Percentiles rank a stretch among this genome's conserved stretches.
These are phyloP conservation scores for Penicillium sp. DNA, from an alignment of 2,329 filamentous ascomycete species.

Conservation along the genomic window DNA sequence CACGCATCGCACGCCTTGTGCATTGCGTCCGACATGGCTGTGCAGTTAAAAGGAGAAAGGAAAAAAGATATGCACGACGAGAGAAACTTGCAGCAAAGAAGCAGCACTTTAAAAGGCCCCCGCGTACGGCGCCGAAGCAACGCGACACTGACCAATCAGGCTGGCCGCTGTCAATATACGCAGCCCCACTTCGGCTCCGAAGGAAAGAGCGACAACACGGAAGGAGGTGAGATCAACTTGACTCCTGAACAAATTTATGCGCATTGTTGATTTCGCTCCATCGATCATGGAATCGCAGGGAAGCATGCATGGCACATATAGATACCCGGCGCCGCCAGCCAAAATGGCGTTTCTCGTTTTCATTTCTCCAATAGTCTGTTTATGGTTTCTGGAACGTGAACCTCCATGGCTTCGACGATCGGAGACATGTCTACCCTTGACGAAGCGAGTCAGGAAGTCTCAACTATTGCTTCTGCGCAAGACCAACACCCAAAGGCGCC, in stretches of 20 bases:
- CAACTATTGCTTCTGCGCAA: neutral
- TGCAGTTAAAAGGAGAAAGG: neutral
- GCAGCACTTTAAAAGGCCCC: too few species aligned
- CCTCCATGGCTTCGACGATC: neutral
- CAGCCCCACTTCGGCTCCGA: neutral
- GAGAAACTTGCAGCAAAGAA: too few species aligned
- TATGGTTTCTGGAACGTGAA: too few species aligned
- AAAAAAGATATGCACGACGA: neutral
- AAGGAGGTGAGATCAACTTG: too few species aligned
- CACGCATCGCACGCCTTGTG: conserved; percentile 2
- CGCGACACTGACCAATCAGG: neutral
- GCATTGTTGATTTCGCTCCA: neutral
- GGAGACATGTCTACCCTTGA: neutral
- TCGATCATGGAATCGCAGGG: neutral
- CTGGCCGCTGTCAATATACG: neutral
- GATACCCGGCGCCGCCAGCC: too few species aligned
- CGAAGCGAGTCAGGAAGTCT: neutral
- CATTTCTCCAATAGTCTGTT: neutral
- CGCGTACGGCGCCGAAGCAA: neutral
- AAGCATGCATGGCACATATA: neutral
- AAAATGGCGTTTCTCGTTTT: neutral
- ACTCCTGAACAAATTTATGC: too few species aligned
- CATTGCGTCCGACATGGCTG: neutral
- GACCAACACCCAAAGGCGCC: neutral
- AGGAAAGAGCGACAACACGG: too few species aligned